Conservation (phyloP, 148 eudicot species). For the Chenopodium formosanum region DNA sequence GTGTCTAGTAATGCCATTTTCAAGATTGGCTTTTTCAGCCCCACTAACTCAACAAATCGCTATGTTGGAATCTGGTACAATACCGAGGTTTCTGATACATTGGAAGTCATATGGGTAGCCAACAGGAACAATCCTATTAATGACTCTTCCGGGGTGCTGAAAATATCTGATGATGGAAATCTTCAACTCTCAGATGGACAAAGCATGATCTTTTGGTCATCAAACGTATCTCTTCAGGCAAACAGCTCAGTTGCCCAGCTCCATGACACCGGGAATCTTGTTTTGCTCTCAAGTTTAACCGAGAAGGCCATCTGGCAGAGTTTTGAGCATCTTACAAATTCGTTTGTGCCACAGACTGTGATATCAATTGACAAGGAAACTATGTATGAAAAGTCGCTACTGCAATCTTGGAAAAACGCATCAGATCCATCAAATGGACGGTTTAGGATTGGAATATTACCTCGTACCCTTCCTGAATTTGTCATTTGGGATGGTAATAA, state of each 20-base stretch:
- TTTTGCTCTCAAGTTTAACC: background rate
- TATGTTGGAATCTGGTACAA: constrained; percentile 40
- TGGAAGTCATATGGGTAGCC: background rate
- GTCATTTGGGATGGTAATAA: background rate
- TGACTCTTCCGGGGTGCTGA: constrained; percentile 23
- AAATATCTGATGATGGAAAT: constrained; percentile 26
- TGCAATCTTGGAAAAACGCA: constrained; percentile 28
- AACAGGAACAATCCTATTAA: constrained; percentile 20
- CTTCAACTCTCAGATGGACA: constrained; percentile 33
- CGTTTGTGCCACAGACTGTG: constrained; percentile 31
- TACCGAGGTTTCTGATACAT: background rate
- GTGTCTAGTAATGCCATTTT: constrained; percentile 26
- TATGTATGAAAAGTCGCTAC: background rate
- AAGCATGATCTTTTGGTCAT: constrained; percentile 43
- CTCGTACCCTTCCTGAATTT: background rate
- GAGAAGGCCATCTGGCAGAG: constrained; percentile 61
- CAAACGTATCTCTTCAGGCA: constrained; percentile 19
- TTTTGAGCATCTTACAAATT: constrained; percentile 61
- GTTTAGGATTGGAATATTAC: background rate
- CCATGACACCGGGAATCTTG: constrained; percentile 55
- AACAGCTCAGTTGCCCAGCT: constrained; percentile 36
- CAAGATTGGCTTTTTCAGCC: constrained; percentile 35
- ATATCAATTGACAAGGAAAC: constrained; percentile 8
- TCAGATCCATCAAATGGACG: constrained; percentile 30
- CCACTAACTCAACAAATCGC: constrained; percentile 11